Evolutionary conservation across 345 rosid genomes (phyloP).

Genomic region (Sonneratia alba): DNA sequence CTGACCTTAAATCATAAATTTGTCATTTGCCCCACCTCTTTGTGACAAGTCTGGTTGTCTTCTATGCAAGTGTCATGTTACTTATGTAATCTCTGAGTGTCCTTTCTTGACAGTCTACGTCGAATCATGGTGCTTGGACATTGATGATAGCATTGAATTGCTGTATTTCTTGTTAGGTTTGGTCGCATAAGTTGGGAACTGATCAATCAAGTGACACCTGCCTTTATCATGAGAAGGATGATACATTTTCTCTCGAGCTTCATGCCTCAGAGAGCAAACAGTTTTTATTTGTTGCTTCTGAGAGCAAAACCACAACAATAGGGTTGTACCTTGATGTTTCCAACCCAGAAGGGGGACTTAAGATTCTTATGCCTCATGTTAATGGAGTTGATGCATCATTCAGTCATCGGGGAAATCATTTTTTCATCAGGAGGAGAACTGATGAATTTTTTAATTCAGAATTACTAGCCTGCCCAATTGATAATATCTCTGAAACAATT

Average conservation of each 20-base stretch:
- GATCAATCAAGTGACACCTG: slow-evolving; percentile 59
- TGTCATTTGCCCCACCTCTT: not conserved
- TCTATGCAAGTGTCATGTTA: not conserved
- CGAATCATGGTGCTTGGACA: not conserved
- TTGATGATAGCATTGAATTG: not conserved
- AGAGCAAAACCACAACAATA: slow-evolving; percentile 65
- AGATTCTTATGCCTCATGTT: slow-evolving; percentile 62
- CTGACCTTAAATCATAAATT: not conserved
- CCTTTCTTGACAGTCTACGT: not conserved
- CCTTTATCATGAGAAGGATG: slow-evolving; percentile 89
- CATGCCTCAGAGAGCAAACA: slow-evolving; percentile 67
- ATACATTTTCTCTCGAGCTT: slow-evolving; percentile 64
- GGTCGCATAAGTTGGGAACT: slow-evolving; percentile 84
- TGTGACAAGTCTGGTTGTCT: not conserved
- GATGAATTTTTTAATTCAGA: slow-evolving; percentile 77
- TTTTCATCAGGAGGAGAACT: slow-evolving; percentile 66
- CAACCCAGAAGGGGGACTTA: slow-evolving; percentile 57
- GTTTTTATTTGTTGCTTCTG: slow-evolving; percentile 57
- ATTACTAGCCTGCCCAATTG: slow-evolving; percentile 57
- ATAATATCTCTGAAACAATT: slow-evolving; percentile 44
- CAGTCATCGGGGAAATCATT: slow-evolving; percentile 81
- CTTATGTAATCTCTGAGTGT: not conserved
- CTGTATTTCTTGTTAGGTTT: slow-evolving; percentile 39
- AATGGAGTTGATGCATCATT: slow-evolving; percentile 59
- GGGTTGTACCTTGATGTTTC: slow-evolving; percentile 54